These are phyloP conservation scores for Candida nitratophila DNA, from an alignment of 805 yeast species.

Conservation along the genomic window DNA sequence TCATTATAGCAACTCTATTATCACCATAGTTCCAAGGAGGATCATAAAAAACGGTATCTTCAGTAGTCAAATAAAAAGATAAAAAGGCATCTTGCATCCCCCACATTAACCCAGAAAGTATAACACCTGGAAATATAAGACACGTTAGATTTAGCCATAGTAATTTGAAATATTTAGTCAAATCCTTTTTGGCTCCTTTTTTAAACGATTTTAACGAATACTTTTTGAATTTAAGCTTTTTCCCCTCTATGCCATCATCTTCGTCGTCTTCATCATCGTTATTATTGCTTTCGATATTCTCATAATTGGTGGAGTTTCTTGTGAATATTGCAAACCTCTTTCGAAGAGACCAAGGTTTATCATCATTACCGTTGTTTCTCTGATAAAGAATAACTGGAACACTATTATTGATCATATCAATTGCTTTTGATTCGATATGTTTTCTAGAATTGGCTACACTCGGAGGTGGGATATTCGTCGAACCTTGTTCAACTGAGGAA, in stretches of 20 bases:
- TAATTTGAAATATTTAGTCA: slow-evolving; percentile 32
- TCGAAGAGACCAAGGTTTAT: slow-evolving; percentile 7
- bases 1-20: slow-evolving; percentile 67
- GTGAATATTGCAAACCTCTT: slow-evolving; percentile 12
- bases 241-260: not conserved
- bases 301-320: slow-evolving; percentile 1
- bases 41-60: slow-evolving; percentile 55
- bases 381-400: not conserved
- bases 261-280: not conserved
- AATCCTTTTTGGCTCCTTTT: not conserved
- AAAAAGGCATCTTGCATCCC: slow-evolving; percentile 71
- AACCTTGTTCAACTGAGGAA: not conserved
- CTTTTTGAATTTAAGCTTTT: not conserved
- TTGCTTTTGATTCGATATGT: not conserved
- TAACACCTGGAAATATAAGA: slow-evolving; percentile 48
- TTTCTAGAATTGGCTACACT: not conserved
- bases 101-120: slow-evolving; percentile 64
- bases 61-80: slow-evolving; percentile 66
- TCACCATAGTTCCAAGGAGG: slow-evolving; percentile 61
- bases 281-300: not conserved
- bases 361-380: slow-evolving; percentile 6
- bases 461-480: not conserved
- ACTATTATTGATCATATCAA: not conserved
- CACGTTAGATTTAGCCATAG: slow-evolving; percentile 23
- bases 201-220: not conserved